These are phyloP conservation scores for Silene conica DNA, from an alignment of 148 eudicot genomes.

Conservation along the genomic window DNA sequence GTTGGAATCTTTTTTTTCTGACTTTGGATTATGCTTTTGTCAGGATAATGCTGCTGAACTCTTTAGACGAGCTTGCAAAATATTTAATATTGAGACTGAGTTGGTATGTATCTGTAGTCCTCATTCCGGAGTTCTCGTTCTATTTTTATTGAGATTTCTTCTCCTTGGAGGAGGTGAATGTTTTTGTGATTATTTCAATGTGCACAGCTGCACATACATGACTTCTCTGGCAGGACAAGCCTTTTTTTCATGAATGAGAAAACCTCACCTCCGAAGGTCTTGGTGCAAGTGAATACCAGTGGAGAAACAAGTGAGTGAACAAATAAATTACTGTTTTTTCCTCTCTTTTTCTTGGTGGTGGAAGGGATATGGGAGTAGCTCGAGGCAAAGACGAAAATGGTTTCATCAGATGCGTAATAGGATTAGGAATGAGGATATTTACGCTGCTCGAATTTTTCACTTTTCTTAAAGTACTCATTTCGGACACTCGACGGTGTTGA, in stretches of 20 bases:
- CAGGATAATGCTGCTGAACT: slow-evolving; percentile 90
- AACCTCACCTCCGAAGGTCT: slow-evolving; percentile 41
- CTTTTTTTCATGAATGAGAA: slow-evolving; percentile 48
- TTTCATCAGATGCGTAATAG: not conserved
- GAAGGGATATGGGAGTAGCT: no score
- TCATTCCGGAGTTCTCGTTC: not conserved
- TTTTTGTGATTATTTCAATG: slow-evolving; percentile 9
- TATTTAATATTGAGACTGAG: slow-evolving; percentile 73
- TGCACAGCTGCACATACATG: slow-evolving; percentile 77
- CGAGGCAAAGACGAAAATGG: no score
- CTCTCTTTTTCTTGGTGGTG: no score
- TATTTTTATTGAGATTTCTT: not conserved
- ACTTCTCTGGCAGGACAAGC: slow-evolving; percentile 75
- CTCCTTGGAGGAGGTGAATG: slow-evolving; percentile 2
- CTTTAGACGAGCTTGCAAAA: slow-evolving; percentile 90
- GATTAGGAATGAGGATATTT: not conserved
- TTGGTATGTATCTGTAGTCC: slow-evolving; percentile 39
- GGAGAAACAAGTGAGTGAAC: slow-evolving; percentile 79
- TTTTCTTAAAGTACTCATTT: no score
- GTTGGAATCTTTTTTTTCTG: not conserved
- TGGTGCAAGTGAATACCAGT: slow-evolving; percentile 95
- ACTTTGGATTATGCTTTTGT: slow-evolving; percentile 9
- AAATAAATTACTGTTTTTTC: not conserved
- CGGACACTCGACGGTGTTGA: no score
- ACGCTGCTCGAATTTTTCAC: not conserved